phyloP scores from a whole-genome alignment of 257 asterid genomes.

The Plectranthus barbatus region DNA sequence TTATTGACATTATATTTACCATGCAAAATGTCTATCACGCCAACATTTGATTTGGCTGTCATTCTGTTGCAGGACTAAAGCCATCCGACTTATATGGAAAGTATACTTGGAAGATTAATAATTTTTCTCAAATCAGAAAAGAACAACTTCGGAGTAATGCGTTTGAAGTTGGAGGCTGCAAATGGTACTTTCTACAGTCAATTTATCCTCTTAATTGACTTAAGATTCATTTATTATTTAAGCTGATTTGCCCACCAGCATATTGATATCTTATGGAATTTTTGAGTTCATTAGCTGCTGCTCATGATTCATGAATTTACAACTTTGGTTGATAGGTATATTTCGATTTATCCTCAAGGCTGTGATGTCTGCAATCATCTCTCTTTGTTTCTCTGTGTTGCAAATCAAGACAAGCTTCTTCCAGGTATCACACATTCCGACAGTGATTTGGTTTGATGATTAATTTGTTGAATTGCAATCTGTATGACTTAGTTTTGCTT shows the following conservation, averaged over 20 bases:
- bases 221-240: too few species aligned
- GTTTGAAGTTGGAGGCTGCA: conserved; percentile 58
- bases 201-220: not conserved
- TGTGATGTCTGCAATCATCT: conserved; percentile 95
- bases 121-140: conserved; percentile 46
- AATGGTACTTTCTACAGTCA: conserved; percentile 33
- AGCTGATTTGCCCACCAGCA: not conserved
- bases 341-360: conserved; percentile 90
- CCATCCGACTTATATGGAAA: conserved; percentile 50
- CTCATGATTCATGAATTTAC: conserved; percentile 9
- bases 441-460: not conserved
- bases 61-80: conserved; percentile 35
- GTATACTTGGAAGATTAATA: conserved; percentile 52
- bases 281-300: not conserved
- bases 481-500: conserved; percentile 4
- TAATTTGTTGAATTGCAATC: not conserved
- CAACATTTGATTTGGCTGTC: not conserved
- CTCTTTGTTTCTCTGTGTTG: conserved; percentile 92
- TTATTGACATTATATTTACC: not conserved
- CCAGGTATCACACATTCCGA: conserved; percentile 54
- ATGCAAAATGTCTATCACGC: not conserved
- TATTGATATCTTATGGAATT: not conserved
- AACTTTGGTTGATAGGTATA: conserved; percentile 58
- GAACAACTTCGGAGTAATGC: conserved; percentile 50
- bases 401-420: conserved; percentile 93